Base-by-base conservation (phyloP, 2,329 filamentous ascomycete genomes). In the Proliferodiscus dingleyae region DNA sequence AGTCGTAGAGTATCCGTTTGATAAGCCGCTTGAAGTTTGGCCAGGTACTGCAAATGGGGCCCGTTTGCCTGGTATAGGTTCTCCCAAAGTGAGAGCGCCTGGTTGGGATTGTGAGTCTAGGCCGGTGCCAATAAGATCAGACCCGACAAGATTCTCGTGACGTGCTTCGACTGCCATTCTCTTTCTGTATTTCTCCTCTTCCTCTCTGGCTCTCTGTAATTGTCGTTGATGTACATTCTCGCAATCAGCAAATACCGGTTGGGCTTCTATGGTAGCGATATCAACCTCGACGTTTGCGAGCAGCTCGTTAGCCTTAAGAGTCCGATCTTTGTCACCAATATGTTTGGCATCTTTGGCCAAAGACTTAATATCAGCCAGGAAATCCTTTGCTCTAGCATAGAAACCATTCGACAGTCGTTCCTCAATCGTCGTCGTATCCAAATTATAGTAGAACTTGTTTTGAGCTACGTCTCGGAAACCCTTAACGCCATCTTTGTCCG, bases 321-420 rank as follows among this genome's bases (percentile, higher is more conserved):
- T 81, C 32, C 89, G 77, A 51, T 95, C 86, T 57, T 83, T 81
- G 59, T 97, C 91, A n/a, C 85, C 87, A 47, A 83, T 78, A 9
- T 81, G 83, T 62, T 83, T 87, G 9, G 90, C 83, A 67, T 98
- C 93, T 63, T 88, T 91, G 18, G 85, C 84, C 4, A 98, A 71
- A 28, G 83, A 80, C 63, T 85, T 87, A 59, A 97, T 87, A 63
- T 98, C 93, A 32, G 83, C 82, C 41, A 95, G 68, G 62, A 96
- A 98, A 63, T 96, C 91, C 58, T 84, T 84, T 0, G 90, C 88
- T 9, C 90, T 81, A 57, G 89, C 88, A 67, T 98, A 98, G 67
- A 89, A 98, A 4, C 93, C 93, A 64, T 98, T 97, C 4, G 89
- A 94, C 26, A 98, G 73, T n/a, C 93, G 83, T 64, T 95, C 89